A percentile compares a stretch with the other conserved stretches of the same genome.
phyloP scores from a whole-genome alignment of 345 rosid genomes.

The Ailanthus altissimus region DNA sequence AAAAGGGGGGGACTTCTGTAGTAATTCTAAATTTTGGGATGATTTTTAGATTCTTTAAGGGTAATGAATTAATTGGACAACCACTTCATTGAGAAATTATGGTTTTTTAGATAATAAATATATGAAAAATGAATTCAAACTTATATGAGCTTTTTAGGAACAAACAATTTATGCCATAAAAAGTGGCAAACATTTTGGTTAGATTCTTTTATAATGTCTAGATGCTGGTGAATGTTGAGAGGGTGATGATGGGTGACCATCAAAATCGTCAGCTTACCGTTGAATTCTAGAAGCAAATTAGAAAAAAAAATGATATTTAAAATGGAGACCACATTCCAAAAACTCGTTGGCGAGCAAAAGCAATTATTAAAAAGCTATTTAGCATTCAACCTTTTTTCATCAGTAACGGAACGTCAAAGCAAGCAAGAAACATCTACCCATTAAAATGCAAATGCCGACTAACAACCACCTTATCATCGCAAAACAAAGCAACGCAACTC shows the following conservation, averaged over 20 bases:
- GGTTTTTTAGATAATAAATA: too few species aligned
- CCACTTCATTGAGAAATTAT: too few species aligned
- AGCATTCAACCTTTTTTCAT: not conserved
- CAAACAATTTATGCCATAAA: not conserved
- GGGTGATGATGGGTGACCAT: not conserved
- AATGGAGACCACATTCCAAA: not conserved
- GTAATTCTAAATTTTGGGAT: too few species aligned
- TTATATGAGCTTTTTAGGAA: not conserved
- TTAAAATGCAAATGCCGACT: slow-evolving; percentile 2
- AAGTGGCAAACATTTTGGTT: too few species aligned
- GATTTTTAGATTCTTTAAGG: too few species aligned
- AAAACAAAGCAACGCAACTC: not conserved
- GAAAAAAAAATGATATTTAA: too few species aligned
- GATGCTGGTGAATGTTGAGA: too few species aligned
- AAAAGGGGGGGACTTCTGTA: too few species aligned
- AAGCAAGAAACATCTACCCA: slow-evolving; percentile 8
- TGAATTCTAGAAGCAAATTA: not conserved
- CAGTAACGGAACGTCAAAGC: slow-evolving; percentile 21
- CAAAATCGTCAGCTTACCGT: not conserved
- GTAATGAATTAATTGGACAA: too few species aligned
- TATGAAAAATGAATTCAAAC: too few species aligned
- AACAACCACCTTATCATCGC: slow-evolving; percentile 21
- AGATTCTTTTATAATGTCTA: too few species aligned
- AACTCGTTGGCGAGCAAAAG: not conserved
- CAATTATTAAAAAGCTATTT: not conserved